A percentile compares a stretch with the other conserved stretches of the same genome.
phyloP scores from a whole-genome alignment of 2,329 filamentous ascomycete species.

The Emergomyces orientalis region DNA sequence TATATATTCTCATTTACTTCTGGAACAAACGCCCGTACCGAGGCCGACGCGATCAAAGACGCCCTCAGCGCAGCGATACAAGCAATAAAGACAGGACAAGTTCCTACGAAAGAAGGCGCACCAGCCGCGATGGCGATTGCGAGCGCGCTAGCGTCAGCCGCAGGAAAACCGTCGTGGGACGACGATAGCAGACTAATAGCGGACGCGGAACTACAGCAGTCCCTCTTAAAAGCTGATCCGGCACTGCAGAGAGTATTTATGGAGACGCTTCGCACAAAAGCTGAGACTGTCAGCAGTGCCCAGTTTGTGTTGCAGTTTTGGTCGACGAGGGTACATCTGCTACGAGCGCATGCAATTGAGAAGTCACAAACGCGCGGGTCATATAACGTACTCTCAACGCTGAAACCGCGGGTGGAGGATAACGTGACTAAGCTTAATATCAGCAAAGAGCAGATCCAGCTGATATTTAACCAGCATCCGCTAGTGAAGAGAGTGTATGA shows the following conservation, averaged over 20 bases:
- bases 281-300: constrained; percentile 66
- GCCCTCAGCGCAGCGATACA: constrained; percentile 69
- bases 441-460: constrained; percentile 80
- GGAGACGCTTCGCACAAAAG: constrained; percentile 73
- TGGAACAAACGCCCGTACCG: constrained; percentile 59
- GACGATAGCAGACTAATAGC: constrained; percentile 68
- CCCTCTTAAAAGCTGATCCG: constrained; percentile 71
- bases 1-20: constrained; percentile 90
- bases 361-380: constrained; percentile 74
- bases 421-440: constrained; percentile 72
- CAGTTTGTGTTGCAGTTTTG: constrained; percentile 92
- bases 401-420: constrained; percentile 70
- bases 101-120: constrained; percentile 34
- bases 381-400: constrained; percentile 85
- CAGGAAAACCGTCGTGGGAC: constrained; percentile 54
- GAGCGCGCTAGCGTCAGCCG: constrained; percentile 50
- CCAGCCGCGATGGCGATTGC: constrained; percentile 71
- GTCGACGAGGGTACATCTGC: constrained; percentile 74
- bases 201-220: constrained; percentile 77
- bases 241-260: constrained; percentile 74
- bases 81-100: constrained; percentile 47
- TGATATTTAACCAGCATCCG: constrained; percentile 89
- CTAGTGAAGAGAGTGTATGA: constrained; percentile 85
- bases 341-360: constrained; percentile 86
- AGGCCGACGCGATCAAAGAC: constrained; percentile 80